A percentile compares a stretch with the other conserved stretches of the same genome.
phyloP scores from a whole-genome alignment of 345 rosid species.

The Populus davidiana region DNA sequence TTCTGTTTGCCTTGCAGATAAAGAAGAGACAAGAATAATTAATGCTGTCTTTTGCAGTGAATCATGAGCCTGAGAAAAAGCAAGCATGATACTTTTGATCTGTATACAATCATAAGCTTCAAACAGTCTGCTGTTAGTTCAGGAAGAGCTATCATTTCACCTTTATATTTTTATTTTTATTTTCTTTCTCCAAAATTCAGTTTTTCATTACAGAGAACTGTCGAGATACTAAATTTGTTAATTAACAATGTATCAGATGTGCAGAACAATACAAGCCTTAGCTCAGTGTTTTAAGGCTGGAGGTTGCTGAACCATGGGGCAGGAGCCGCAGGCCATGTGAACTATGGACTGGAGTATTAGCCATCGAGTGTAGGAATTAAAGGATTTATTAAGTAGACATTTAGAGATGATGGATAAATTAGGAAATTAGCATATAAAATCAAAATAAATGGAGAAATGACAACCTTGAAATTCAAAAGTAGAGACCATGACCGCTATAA shows the following conservation, averaged over 20 bases:
- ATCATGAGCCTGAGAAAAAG: slow-evolving; percentile 10
- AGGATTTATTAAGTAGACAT: too few species aligned
- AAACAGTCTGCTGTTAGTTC: neutral
- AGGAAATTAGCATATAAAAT: too few species aligned
- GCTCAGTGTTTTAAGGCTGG: neutral
- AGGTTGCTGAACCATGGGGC: neutral
- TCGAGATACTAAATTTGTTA: neutral
- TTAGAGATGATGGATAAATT: neutral
- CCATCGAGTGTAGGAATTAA: neutral
- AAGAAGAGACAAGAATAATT: neutral
- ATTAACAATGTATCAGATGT: too few species aligned
- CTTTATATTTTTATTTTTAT: neutral
- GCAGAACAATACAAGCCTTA: neutral
- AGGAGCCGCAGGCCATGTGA: neutral
- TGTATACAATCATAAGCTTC: neutral
- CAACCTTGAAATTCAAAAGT: too few species aligned
- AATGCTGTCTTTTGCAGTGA: slow-evolving; percentile 14
- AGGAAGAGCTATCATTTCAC: neutral
- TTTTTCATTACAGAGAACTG: neutral
- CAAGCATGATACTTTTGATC: neutral
- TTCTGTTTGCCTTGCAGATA: slow-evolving; percentile 13
- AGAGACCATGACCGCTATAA: too few species aligned
- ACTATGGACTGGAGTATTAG: neutral
- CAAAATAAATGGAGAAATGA: too few species aligned
- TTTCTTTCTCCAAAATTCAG: neutral